Evolutionary conservation across 2,329 filamentous ascomycete species (phyloP).

Genomic region (Colletotrichum sp.): DNA sequence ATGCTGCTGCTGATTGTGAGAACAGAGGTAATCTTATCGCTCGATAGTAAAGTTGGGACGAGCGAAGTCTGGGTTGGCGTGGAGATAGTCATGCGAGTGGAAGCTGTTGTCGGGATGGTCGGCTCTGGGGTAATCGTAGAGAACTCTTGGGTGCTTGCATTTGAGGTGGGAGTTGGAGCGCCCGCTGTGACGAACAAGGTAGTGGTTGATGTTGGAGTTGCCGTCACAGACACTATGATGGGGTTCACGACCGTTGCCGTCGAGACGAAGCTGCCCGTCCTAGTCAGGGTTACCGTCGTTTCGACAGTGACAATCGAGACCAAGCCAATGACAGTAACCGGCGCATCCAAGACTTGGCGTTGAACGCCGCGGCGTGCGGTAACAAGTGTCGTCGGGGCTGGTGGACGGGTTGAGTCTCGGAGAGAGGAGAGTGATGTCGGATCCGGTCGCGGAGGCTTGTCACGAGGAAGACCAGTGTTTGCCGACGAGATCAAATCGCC

Average conservation of each 20-base stretch:
- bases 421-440: neutral
- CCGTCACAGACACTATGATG: slow-evolving; percentile 20
- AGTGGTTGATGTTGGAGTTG: slow-evolving; percentile 10
- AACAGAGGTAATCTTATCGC: neutral
- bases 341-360: neutral
- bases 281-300: slow-evolving; percentile 9
- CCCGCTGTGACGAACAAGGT: slow-evolving; percentile 15
- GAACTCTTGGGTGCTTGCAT: neutral
- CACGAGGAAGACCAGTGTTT: too few relatives aligned
- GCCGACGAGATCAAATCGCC: neutral
- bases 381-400: neutral
- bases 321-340: neutral
- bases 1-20: neutral
- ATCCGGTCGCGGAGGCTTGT: neutral
- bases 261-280: neutral
- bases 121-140: neutral
- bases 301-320: slow-evolving; percentile 1
- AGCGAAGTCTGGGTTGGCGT: neutral
- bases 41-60: neutral
- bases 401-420: neutral
- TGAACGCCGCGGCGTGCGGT: neutral
- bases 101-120: neutral
- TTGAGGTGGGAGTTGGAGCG: neutral
- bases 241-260: slow-evolving; percentile 10
- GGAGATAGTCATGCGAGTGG: neutral